These are phyloP conservation scores for Erigeron canadensis DNA, from an alignment of 129 eudicot species.

Conservation along the genomic window DNA sequence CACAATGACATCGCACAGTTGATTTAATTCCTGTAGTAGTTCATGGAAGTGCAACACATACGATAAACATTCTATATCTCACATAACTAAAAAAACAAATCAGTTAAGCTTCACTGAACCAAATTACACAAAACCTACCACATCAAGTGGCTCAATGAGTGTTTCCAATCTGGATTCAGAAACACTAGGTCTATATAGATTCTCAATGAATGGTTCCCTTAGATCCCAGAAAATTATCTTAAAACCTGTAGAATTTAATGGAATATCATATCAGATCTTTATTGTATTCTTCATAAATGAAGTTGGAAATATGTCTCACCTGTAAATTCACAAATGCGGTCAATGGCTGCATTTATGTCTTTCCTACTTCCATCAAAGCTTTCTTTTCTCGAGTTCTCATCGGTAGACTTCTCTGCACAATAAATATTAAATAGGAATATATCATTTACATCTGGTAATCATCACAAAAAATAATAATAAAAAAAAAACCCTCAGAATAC, in stretches of 20 bases:
- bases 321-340: constrained; percentile 86
- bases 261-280: constrained; percentile 4
- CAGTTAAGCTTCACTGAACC: neutral
- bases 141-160: constrained; percentile 79
- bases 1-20: constrained; percentile 81
- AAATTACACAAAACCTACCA: constrained; percentile 41
- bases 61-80: neutral
- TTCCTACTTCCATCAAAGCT: constrained; percentile 92
- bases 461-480: constrained; percentile 12
- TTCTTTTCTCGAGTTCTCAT: constrained; percentile 52
- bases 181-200: constrained; percentile 79
- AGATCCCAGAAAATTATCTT: constrained; percentile 92
- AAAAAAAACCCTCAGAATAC: neutral
- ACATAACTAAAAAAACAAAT: neutral
- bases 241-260: constrained; percentile 51
- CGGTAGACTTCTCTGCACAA: constrained; percentile 49
- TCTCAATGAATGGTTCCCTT: constrained; percentile 86
- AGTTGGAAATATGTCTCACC: constrained; percentile 43
- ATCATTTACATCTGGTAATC: constrained; percentile 16
- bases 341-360: constrained; percentile 96
- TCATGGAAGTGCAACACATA: constrained; percentile 12
- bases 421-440: constrained; percentile 7
- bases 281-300: neutral
- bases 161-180: constrained; percentile 81
- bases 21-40: constrained; percentile 71